Base-by-base conservation (phyloP, 164 flowering plant genomes). In the Kingdonia uniflora region DNA sequence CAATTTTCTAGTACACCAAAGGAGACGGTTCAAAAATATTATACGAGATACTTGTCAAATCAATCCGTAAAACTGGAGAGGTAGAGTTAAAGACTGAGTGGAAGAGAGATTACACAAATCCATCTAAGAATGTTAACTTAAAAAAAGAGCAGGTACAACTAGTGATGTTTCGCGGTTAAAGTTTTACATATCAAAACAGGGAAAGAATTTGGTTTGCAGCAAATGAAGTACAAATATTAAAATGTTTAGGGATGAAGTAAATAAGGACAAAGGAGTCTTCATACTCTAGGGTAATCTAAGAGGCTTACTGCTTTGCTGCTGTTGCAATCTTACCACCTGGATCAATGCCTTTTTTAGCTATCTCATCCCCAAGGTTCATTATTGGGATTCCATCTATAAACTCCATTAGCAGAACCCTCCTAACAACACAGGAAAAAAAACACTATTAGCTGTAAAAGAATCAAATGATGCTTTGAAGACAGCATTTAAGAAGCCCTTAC, bases 361-460 rank as follows among this genome's bases (percentile, higher is more conserved):
- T 87, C 67, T 85, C 98, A 58, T 84, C 83, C 14, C 90, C 94
- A 63, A 92, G 95, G 46, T 78, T 79, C 70, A 92, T 56, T 60
- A 92, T 85, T 43, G 96, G 98, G 52, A 73, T 74, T 54, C 96
- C 98, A 66, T 92, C 85, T 48, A 92, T 80, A 56, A 78, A 87
- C 58, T 92, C 98, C 96, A 92, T 92, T 41, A 87, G 80, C 50
- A 92, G 73, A 60, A 78, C 88, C 74, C 70, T 85, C 87, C 98
- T 92, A 60, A 24, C 46, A 3, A 42, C 6, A 42, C 16, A 24
- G 37, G 65, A 56, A 49, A 25, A 59, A 51, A 61, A 39, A 45
- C 63, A 55, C 39, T 51, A 19, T 33, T 51, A 14, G 47, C 61
- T 19, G 56, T 42, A 15, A 41, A 26, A 33, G 6, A 33, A 52